Evolutionary conservation across 805 yeast genomes (phyloP).

Genomic region (Saturnispora quitensis): DNA sequence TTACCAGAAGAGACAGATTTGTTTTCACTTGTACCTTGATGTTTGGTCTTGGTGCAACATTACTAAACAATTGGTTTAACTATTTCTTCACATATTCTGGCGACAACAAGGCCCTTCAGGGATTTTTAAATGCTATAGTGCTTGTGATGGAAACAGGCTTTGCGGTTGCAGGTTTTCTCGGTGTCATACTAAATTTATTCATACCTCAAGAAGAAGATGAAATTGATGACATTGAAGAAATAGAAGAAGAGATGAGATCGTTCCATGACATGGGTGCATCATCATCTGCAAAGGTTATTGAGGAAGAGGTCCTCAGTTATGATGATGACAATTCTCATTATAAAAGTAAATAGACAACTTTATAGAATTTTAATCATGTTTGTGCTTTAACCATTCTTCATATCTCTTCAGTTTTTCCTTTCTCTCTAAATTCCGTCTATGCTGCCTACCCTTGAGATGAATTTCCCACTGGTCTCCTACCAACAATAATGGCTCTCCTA

Average conservation of each 20-base stretch:
- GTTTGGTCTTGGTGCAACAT: conserved; percentile 44
- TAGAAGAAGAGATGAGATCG: conserved; percentile 28
- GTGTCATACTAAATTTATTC: conserved; percentile 39
- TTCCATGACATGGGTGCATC: conserved; percentile 5
- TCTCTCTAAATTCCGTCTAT: conserved; percentile 41
- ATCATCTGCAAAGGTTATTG: background rate
- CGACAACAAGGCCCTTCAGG: conserved; percentile 32
- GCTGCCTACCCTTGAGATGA: conserved; percentile 64
- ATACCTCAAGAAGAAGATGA: conserved; percentile 44
- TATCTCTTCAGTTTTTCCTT: conserved; percentile 44
- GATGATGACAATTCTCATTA: background rate
- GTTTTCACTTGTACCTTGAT: conserved; percentile 41
- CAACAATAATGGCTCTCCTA: conserved; percentile 42
- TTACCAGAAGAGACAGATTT: conserved; percentile 50
- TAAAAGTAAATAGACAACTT: background rate
- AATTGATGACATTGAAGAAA: conserved; percentile 31
- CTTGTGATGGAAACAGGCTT: conserved; percentile 52
- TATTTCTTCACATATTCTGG: conserved; percentile 44
- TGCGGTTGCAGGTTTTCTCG: conserved; percentile 46
- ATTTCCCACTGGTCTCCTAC: conserved; percentile 69
- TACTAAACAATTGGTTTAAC: conserved; percentile 39
- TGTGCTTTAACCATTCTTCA: conserved; percentile 31
- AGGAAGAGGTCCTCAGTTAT: conserved; percentile 1
- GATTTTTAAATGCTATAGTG: conserved; percentile 44
- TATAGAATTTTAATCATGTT: background rate